These are phyloP conservation scores for Asterochloris erici DNA, from an alignment of 139 green algal species.

Conservation along the genomic window DNA sequence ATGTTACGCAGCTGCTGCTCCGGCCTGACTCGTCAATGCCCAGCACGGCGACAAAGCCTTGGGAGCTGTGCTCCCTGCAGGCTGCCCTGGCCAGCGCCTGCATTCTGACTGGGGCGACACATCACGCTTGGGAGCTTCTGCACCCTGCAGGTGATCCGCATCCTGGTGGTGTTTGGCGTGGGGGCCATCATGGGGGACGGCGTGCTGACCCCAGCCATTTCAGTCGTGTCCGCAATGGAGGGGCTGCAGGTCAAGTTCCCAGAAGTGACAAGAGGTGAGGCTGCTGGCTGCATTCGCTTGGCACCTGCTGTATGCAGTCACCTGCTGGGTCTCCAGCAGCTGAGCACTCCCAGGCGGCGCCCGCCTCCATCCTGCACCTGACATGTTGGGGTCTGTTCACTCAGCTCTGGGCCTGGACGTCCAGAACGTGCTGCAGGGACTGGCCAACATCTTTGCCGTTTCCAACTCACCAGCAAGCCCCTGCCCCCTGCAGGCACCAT, in stretches of 20 bases:
- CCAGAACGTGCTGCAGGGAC: no score
- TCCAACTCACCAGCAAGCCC: not conserved
- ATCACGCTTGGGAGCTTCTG: not conserved
- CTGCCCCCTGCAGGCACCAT: conserved; percentile 9
- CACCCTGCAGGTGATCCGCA: not conserved
- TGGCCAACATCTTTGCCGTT: not conserved
- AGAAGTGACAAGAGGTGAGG: not conserved
- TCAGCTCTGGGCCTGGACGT: no score
- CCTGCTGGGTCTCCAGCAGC: no score
- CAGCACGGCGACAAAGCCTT: not conserved
- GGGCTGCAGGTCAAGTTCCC: conserved; percentile 7
- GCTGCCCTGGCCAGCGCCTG: no score
- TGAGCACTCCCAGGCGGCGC: no score
- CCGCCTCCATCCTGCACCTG: no score
- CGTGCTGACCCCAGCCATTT: conserved; percentile 35
- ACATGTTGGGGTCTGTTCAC: no score
- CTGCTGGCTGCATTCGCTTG: not conserved
- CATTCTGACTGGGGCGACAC: not conserved
- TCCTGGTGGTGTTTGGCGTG: conserved; percentile 30
- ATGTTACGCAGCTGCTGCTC: no score
- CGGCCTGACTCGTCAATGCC: not conserved
- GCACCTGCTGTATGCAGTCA: no score
- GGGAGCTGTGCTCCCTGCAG: no score
- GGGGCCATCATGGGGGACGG: conserved; percentile 37
- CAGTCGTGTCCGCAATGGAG: conserved; percentile 18